Evolutionary conservation across 2,329 filamentous ascomycete species (phyloP), one percentile per base, ranked within the genome.

Genomic region (Colletotrichum karsti): DNA sequence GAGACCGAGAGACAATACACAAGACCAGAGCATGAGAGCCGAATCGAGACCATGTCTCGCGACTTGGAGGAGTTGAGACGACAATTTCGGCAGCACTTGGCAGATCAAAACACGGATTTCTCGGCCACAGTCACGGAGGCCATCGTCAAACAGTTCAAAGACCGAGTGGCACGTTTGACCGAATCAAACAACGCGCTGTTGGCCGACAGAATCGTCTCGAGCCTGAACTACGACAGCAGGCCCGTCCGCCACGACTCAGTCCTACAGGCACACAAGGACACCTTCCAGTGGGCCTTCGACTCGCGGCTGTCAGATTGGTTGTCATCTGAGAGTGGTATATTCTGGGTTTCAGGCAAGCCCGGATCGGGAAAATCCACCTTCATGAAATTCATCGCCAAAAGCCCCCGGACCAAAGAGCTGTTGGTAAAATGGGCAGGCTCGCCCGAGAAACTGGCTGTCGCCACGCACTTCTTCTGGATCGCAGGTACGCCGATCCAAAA

Each of bases 401-500:
- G 24, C 24, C 0, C 6, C 24, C 42, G 42, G 20, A 46, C 42
- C 5, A 46, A 46, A 15, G 42, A 46, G 42, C 12, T 46, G 42
- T 0, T 46, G 0, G 20, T 22, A 7, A 46, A 10, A 0, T 46
- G 42, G 42, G 20, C 42, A 0, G 42, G 42, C 0, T 7, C 42
- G 10, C 20, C 42, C 42, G 42, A 22, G 10, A 46, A 6, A 46
- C 42, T 46, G 20, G 42, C 42, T 24, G 15, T 24, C 24, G 42
- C 42, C 12, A 46, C 42, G 3, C 42, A 46, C 5, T 46, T 18
- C 42, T 46, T 46, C 10, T 46, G 42, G 42, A 46, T 46, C 42
- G 42, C 42, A 0, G 42, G 42, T 1, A 46, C 42, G 0, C 42
- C 42, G 2, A 46, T 46, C 15, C 42, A 46, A 22, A 46, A 46